Evolutionary conservation across 768 basidiomycete genomes (phyloP).

Genomic region (Polyporus arcularius): DNA sequence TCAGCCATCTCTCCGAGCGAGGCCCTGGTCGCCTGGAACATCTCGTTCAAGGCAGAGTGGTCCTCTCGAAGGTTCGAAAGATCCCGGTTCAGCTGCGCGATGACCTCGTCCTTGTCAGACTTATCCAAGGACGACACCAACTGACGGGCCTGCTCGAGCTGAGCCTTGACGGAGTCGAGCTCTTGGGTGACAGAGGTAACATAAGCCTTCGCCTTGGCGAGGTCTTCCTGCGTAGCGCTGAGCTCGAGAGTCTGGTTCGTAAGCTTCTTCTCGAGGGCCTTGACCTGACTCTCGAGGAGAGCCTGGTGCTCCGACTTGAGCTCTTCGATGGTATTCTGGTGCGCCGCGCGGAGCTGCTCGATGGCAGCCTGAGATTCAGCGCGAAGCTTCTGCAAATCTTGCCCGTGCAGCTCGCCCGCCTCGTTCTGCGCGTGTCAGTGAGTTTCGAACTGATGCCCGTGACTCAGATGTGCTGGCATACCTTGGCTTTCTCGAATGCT

Average conservation of each 20-base stretch:
- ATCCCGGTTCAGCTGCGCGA: constrained; percentile 57
- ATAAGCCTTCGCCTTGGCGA: constrained; percentile 69
- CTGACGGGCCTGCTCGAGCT: constrained; percentile 64
- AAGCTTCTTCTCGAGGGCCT: constrained; percentile 63
- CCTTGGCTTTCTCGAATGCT: constrained; percentile 81
- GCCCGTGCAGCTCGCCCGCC: constrained; percentile 65
- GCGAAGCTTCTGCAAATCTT: constrained; percentile 73
- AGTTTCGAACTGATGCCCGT: background rate
- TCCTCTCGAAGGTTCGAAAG: constrained; percentile 70
- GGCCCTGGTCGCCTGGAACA: constrained; percentile 66
- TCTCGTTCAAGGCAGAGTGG: constrained; percentile 61
- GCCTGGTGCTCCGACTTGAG: constrained; percentile 66
- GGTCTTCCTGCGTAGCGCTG: constrained; percentile 83
- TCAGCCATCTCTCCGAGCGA: constrained; percentile 70
- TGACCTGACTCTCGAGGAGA: constrained; percentile 57
- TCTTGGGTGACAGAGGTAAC: constrained; percentile 55
- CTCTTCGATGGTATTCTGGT: constrained; percentile 59
- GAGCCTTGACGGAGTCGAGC: constrained; percentile 54
- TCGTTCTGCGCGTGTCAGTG: constrained; percentile 49
- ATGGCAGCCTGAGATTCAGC: constrained; percentile 64
- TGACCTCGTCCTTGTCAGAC: constrained; percentile 54
- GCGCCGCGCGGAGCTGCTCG: constrained; percentile 66
- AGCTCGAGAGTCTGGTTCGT: constrained; percentile 66
- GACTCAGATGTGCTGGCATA: constrained; percentile 22
- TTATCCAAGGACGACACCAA: constrained; percentile 40